Evolutionary conservation across 2,329 filamentous ascomycete genomes (phyloP).

Genomic region (Pezicula rhizophila): DNA sequence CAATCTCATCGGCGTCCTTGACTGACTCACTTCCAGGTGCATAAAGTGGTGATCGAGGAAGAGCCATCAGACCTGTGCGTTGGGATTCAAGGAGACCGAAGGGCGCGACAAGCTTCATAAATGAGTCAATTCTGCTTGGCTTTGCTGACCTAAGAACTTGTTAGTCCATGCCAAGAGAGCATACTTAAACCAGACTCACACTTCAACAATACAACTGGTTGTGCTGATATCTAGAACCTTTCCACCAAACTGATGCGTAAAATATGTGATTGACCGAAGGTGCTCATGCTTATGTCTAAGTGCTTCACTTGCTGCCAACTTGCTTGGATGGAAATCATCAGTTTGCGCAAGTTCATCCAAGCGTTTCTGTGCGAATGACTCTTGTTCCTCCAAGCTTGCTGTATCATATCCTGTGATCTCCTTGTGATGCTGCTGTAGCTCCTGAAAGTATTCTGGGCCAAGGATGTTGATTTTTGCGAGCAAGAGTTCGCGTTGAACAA

Average conservation of each 20-base stretch:
- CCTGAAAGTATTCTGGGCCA: conserved; percentile 96
- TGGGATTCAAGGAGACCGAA: conserved; percentile 97
- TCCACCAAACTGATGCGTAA: conserved; percentile 94
- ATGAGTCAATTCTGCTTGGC: conserved; percentile 88
- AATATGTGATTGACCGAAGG: conserved; percentile 89
- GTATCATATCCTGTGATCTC: conserved; percentile 62
- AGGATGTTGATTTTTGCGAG: conserved; percentile 96
- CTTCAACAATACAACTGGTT: conserved; percentile 95
- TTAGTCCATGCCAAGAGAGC: conserved; percentile 11
- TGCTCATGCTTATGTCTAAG: conserved; percentile 97
- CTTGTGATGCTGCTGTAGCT: conserved; percentile 89
- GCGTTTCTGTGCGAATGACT: conserved; percentile 31
- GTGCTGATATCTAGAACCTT: conserved; percentile 98
- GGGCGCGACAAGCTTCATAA: conserved; percentile 89
- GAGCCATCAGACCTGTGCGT: conserved; percentile 91
- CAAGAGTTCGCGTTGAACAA: conserved; percentile 92
- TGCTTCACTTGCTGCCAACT: conserved; percentile 79
- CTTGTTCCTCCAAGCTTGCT: conserved; percentile 29
- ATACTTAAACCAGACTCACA: conserved; percentile 53
- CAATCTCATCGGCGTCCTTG: conserved; percentile 90
- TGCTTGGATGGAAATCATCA: conserved; percentile 80
- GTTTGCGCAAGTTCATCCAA: conserved; percentile 16
- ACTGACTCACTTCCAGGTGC: conserved; percentile 62
- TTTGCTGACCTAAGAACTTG: conserved; percentile 61
- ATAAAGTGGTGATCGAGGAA: conserved; percentile 85